Conservation (phyloP, 495 filamentous ascomycete species). For the Peziza echinospora region DNA sequence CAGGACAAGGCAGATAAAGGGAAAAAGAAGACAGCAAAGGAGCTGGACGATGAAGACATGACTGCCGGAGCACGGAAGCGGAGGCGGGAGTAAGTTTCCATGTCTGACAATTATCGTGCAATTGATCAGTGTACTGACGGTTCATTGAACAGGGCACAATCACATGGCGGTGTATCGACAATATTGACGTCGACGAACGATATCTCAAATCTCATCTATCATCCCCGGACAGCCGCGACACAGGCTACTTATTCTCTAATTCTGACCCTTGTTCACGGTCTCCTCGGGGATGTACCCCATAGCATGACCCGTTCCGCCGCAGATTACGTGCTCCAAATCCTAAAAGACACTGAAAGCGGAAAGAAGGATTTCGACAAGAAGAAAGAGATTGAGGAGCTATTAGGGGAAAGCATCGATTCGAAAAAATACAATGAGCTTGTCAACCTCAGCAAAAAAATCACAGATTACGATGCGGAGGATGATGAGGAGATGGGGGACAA, state of each 20-base stretch:
- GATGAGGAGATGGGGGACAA: slow-evolving; percentile 62
- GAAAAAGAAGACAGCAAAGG: slow-evolving; percentile 54
- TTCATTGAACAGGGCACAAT: slow-evolving; percentile 27
- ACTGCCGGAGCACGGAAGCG: slow-evolving; percentile 73
- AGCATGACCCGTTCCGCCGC: slow-evolving; percentile 88
- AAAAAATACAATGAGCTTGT: slow-evolving; percentile 95
- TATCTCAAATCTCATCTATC: slow-evolving; percentile 62
- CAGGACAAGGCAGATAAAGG: slow-evolving; percentile 32
- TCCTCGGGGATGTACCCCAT: slow-evolving; percentile 81
- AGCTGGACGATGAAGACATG: slow-evolving; percentile 71
- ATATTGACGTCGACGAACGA: slow-evolving; percentile 72
- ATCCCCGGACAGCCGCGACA: slow-evolving; percentile 77
- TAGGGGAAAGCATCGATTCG: slow-evolving; percentile 57
- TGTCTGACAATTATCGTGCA: background rate
- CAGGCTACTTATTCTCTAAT: slow-evolving; percentile 93
- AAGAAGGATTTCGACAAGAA: slow-evolving; percentile 98
- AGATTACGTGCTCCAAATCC: slow-evolving; percentile 69
- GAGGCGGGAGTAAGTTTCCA: slow-evolving; percentile 31
- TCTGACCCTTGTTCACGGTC: slow-evolving; percentile 64
- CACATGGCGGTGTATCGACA: slow-evolving; percentile 39
- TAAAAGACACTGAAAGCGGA: slow-evolving; percentile 63
- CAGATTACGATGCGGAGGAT: slow-evolving; percentile 92
- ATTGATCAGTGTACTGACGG: background rate
- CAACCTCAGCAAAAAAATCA: slow-evolving; percentile 96
- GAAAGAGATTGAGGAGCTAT: slow-evolving; percentile 82